These are phyloP conservation scores for Backusella liffmaniae DNA, from an alignment of 192 early-diverging fungal genomes.

Conservation along the genomic window DNA sequence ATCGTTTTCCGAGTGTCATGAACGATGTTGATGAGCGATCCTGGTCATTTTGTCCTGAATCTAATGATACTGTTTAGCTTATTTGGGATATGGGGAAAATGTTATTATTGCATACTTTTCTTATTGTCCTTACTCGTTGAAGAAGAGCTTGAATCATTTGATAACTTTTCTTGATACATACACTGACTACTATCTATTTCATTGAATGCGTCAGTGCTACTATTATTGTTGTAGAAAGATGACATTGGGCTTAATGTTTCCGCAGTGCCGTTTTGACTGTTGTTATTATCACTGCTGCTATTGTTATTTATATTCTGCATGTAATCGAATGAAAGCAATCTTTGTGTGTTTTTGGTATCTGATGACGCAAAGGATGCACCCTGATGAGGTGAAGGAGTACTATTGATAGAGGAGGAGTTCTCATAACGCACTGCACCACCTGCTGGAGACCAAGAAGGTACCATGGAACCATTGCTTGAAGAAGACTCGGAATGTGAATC, in stretches of 20 bases:
- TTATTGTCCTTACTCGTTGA: neutral
- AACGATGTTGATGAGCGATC: neutral
- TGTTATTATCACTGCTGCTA: neutral
- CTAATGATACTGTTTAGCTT: neutral
- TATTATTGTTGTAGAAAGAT: neutral
- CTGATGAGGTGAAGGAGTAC: neutral
- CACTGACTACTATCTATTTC: neutral
- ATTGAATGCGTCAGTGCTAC: neutral
- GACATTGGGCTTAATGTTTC: neutral
- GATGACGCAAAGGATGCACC: neutral
- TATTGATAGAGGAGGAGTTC: neutral
- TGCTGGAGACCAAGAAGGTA: neutral
- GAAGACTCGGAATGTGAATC: neutral
- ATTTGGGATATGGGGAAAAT: neutral
- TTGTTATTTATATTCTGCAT: neutral
- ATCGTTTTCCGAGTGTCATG: conserved; percentile 19
- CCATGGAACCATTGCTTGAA: neutral
- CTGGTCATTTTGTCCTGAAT: neutral
- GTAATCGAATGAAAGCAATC: neutral
- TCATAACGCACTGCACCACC: neutral
- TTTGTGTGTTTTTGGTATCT: neutral
- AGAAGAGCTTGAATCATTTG: neutral
- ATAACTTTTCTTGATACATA: neutral
- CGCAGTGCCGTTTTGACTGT: neutral
- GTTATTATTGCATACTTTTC: neutral